Conservation (phyloP, 2,329 filamentous ascomycete species). For the Fusarium beomiforme region DNA sequence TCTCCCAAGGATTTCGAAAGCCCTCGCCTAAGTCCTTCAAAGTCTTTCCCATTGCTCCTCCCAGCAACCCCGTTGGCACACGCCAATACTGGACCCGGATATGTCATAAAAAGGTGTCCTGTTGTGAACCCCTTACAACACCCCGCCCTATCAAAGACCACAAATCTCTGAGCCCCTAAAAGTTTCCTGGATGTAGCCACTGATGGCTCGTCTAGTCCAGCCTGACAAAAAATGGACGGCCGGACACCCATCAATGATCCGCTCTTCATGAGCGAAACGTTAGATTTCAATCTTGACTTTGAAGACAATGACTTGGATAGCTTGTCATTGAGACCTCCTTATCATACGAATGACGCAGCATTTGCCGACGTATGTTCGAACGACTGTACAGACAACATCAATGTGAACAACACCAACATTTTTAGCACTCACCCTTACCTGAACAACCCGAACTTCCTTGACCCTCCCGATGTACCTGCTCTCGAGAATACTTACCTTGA, state of each 20-base stretch:
- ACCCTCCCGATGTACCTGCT: background rate
- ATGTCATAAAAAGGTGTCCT: conserved; percentile 23
- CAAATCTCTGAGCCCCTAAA: background rate
- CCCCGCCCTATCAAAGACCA: background rate
- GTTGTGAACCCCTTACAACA: background rate
- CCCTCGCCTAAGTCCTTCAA: too few relatives aligned
- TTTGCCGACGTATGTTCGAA: conserved; percentile 7
- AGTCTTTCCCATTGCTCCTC: too few relatives aligned
- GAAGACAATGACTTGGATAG: background rate
- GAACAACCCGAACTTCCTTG: background rate
- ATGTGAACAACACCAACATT: background rate
- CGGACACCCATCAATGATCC: background rate
- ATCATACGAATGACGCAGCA: conserved; percentile 15
- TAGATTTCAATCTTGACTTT: background rate
- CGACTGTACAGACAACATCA: background rate
- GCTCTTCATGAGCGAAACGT: background rate
- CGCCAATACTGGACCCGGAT: background rate
- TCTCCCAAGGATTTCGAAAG: too few relatives aligned
- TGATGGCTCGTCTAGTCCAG: background rate
- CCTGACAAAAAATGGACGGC: background rate
- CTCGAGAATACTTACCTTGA: background rate
- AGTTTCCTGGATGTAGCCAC: background rate
- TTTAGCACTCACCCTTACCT: background rate
- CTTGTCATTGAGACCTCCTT: background rate
- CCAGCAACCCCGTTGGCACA: too few relatives aligned